Conservation (phyloP, 2,329 filamentous ascomycete species). For the Penicillium crustosum region DNA sequence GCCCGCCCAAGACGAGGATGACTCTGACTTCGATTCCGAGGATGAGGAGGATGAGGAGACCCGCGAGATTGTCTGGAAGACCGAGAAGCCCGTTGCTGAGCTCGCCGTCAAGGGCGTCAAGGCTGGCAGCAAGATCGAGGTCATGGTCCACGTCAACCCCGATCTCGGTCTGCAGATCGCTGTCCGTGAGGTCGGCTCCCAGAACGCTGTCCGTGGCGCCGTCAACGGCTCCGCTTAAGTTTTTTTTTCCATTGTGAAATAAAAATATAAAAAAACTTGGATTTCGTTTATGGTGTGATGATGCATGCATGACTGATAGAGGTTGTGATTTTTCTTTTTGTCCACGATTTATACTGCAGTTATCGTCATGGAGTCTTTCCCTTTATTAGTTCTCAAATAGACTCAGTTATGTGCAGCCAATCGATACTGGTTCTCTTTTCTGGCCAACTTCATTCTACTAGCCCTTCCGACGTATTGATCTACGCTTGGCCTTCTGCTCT, state of each 20-base stretch:
- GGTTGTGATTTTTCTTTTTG: slow-evolving; percentile 22
- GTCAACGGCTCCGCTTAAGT: slow-evolving; percentile 42
- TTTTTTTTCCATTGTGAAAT: background rate
- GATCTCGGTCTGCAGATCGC: slow-evolving; percentile 80
- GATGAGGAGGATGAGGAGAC: slow-evolving; percentile 76
- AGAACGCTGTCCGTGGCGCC: slow-evolving; percentile 74
- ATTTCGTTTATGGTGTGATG: slow-evolving; percentile 29
- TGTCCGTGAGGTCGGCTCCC: slow-evolving; percentile 79
- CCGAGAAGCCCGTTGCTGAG: slow-evolving; percentile 78
- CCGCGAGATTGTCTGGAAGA: slow-evolving; percentile 89
- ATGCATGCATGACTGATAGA: slow-evolving; percentile 32
- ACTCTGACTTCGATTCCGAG: slow-evolving; percentile 63
- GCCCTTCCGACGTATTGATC: background rate
- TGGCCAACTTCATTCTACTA: background rate
- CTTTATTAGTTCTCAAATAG: slow-evolving; percentile 14
- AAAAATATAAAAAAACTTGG: slow-evolving; percentile 15
- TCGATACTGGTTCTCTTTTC: slow-evolving; percentile 14
- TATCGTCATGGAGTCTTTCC: slow-evolving; percentile 25
- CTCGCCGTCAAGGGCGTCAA: slow-evolving; percentile 78
- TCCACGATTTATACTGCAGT: slow-evolving; percentile 16
- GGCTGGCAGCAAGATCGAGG: slow-evolving; percentile 87
- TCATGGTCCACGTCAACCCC: slow-evolving; percentile 81
- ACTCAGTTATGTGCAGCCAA: slow-evolving; percentile 21
- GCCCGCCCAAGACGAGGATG: slow-evolving; percentile 60
- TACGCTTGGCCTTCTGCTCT: background rate